Percentiles rank a stretch among this genome's conserved stretches.
These are phyloP conservation scores for Hypoxylon sp. DNA, from an alignment of 2,329 filamentous ascomycete species.

Conservation along the genomic window DNA sequence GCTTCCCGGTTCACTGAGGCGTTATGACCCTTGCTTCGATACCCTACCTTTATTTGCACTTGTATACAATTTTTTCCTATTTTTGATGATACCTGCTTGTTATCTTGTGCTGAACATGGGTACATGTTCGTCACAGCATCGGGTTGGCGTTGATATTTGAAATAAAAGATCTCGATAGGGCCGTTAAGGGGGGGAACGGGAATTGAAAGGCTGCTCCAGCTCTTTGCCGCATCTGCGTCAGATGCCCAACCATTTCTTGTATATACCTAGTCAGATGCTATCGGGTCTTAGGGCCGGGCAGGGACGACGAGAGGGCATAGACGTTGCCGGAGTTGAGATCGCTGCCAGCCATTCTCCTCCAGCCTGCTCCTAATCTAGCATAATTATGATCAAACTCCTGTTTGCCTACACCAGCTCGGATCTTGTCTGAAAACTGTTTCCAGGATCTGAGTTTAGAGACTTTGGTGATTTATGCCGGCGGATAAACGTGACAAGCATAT, in stretches of 20 bases:
- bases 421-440: slow-evolving; percentile 34
- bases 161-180: slow-evolving; percentile 38
- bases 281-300: slow-evolving; percentile 23
- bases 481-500: slow-evolving; percentile 7
- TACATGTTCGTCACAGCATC: slow-evolving; percentile 44
- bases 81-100: slow-evolving; percentile 49
- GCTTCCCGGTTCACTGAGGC: slow-evolving; percentile 59
- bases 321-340: slow-evolving; percentile 36
- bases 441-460: slow-evolving; percentile 6
- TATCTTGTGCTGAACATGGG: slow-evolving; percentile 41
- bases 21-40: slow-evolving; percentile 50
- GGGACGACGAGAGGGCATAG: slow-evolving; percentile 35
- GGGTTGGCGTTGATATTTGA: slow-evolving; percentile 47
- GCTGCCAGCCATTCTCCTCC: slow-evolving; percentile 30
- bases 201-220: slow-evolving; percentile 19
- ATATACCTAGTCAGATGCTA: slow-evolving; percentile 44
- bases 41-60: slow-evolving; percentile 34
- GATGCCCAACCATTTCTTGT: slow-evolving; percentile 46
- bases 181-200: slow-evolving; percentile 1
- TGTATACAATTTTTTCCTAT: slow-evolving; percentile 40
- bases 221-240: slow-evolving; percentile 35
- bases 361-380: slow-evolving; percentile 43
- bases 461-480: slow-evolving; percentile 25
- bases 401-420: slow-evolving; percentile 30
- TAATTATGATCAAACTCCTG: slow-evolving; percentile 39